These are phyloP conservation scores for Inonotus hispidus DNA, from an alignment of 1,284 basidiomycete species.

Conservation along the genomic window DNA sequence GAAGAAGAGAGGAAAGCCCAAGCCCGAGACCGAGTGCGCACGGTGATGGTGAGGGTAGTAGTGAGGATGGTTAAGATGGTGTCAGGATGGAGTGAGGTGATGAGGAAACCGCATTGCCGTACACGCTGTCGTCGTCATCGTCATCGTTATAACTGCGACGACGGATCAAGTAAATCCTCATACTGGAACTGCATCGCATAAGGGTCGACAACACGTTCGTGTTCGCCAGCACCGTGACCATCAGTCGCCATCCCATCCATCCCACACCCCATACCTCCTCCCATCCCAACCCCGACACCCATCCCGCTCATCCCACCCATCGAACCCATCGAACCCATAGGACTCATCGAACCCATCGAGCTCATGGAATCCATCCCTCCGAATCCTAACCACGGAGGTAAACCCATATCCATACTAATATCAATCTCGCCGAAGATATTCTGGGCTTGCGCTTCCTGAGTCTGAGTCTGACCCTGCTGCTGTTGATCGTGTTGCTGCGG, in stretches of 20 bases:
- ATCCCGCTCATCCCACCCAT: neutral
- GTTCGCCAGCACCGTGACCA: no score
- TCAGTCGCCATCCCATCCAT: constrained; percentile 6
- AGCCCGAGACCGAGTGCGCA: no score
- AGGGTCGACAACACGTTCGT: neutral
- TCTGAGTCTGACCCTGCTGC: neutral
- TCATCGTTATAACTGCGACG: constrained; percentile 11
- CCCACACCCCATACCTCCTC: neutral
- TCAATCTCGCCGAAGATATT: neutral
- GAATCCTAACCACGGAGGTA: neutral
- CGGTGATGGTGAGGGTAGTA: no score
- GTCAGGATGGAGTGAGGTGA: no score
- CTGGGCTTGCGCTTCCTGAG: neutral
- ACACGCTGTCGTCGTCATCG: neutral
- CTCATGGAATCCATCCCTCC: neutral
- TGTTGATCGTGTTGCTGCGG: neutral
- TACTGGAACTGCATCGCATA: constrained; percentile 4
- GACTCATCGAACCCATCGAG: neutral
- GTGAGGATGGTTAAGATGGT: no score
- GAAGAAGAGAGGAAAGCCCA: neutral
- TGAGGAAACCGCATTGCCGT: no score
- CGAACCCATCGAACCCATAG: neutral
- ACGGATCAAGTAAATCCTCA: constrained; percentile 16
- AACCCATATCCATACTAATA: constrained; percentile 1
- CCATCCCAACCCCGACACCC: neutral